Base-by-base conservation (phyloP, 768 basidiomycete species). In the Auricularia cornea region DNA sequence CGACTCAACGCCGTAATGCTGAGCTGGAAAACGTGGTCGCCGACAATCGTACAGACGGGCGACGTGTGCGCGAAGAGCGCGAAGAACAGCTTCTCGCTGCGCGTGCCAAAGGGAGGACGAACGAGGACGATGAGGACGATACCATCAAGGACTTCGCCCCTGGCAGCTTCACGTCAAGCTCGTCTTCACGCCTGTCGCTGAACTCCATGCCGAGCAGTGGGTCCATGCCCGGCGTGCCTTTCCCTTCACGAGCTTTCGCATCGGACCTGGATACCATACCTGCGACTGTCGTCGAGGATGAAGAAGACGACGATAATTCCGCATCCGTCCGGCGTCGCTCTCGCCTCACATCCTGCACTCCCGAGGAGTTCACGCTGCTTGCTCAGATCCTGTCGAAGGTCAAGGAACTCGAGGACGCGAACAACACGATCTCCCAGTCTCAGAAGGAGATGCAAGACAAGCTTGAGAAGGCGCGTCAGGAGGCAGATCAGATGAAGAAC, bases 361-460 rank as follows among this genome's bases (percentile, higher is more conserved):
- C 68, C 20, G 61, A 54, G 20, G 72, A 83, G 79, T 66, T 76
- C 73, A 66, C 78, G 3, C 68, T 93, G 60, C 81, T 92, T n/a
- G 77, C 84, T 11, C 86, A 90, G 70, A 81, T 93, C 6, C 74
- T 92, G 51, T 70, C 76, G 18, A 93, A 93, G 75, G 88, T 93
- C 60, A 78, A 81, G 57, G 90, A 93, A 70, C 79, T 93, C 1
- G 89, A 93, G 69, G 81, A 85, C 41, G 83, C 88, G 2, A 93
- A 93, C 67, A 66, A 75, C 6, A 81, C 83, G 62, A 90, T 93
- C 48, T 76, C 83, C 26, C 76, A 80, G 62, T 84, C 88, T 65
- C 90, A 92, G 70, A 73, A 72, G 1, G 80, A 83, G 67, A 90
- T 90, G 0, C 74, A 80, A 4, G 76, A 76, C 41, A 84, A 86